phyloP scores from a whole-genome alignment of 2,329 filamentous ascomycete species.

The Penicillium corylophilum region DNA sequence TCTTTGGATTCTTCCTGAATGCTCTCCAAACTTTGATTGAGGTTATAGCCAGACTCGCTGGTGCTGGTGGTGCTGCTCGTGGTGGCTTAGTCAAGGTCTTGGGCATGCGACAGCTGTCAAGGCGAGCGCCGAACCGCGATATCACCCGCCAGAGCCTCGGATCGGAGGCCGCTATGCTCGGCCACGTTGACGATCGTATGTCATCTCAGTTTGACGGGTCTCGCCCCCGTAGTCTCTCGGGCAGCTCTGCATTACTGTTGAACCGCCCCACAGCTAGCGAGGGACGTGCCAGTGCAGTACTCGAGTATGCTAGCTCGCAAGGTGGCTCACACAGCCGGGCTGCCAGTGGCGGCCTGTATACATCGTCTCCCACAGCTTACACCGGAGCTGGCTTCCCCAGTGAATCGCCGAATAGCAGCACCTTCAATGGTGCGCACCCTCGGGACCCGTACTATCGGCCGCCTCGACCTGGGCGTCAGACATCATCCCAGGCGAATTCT shows the following conservation, averaged over 20 bases:
- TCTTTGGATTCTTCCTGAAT: slow-evolving; percentile 92
- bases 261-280: slow-evolving; percentile 49
- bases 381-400: slow-evolving; percentile 57
- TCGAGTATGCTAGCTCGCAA: slow-evolving; percentile 53
- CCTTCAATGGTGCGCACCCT: slow-evolving; percentile 48
- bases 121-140: slow-evolving; percentile 64
- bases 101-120: slow-evolving; percentile 82
- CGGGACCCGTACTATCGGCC: slow-evolving; percentile 87
- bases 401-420: slow-evolving; percentile 40
- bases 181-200: slow-evolving; percentile 65
- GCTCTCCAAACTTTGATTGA: slow-evolving; percentile 88
- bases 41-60: slow-evolving; percentile 76
- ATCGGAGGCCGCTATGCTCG: slow-evolving; percentile 79
- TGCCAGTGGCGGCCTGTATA: slow-evolving; percentile 62
- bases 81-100: slow-evolving; percentile 87
- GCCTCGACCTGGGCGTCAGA: slow-evolving; percentile 69
- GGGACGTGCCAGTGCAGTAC: slow-evolving; percentile 51
- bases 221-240: slow-evolving; percentile 59
- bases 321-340: slow-evolving; percentile 51
- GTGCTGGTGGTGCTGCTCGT: slow-evolving; percentile 72
- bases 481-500: slow-evolving; percentile 54
- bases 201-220: slow-evolving; percentile 54
- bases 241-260: slow-evolving; percentile 62
- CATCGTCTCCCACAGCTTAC: slow-evolving; percentile 75
- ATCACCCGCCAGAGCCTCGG: slow-evolving; percentile 76